Evolutionary conservation across 1,284 basidiomycete genomes (phyloP), one percentile per base, ranked within the genome.

Genomic region (Melanopsichium pennsylvanicum): DNA sequence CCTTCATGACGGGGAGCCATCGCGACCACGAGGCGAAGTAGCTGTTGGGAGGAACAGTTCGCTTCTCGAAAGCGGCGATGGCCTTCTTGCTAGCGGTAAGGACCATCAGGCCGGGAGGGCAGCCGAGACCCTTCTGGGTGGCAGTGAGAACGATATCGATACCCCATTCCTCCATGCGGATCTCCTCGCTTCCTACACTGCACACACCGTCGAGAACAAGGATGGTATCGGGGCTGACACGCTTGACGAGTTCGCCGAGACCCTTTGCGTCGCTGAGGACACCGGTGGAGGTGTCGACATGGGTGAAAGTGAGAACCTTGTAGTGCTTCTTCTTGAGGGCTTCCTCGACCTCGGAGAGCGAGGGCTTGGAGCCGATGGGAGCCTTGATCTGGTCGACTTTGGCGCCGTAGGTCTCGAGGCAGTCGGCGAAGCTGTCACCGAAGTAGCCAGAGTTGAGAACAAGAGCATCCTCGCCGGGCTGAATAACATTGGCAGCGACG

Each of bases 181-280:
- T 95, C 82, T 97, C 93, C 82, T 98, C 95, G 72, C 90, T 93
- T 0, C 91, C 95, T 12, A 97, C 93, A 7, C 93, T 89, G 84
- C 96, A 98, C 25, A 98, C 96, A 35, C 88, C 92, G 80, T 98
- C 95, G 55, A 95, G 84, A 18, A 92, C 85, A 48, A 97, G 84
- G 60, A 98, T 85, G 1, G 93, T 91, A 27, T 92, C 87, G 4
- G 96, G 95, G 3, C 91, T 93, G 71, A 91, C 86, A 39, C 86
- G 85, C 76, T 86, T 86, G 50, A 95, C 90, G 5, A 88, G 85
- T 67, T 88, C 87, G 19, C 88, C 88, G 71, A 97, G 87, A 32
- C 86, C 87, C 78, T 90, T 88, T 40, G 90, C 89, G 75, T 95
- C 87, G 23, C 92, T 92, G 37, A 98, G 86, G 11, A 98, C 95